A percentile compares a stretch with the other conserved stretches of the same genome.
Conservation (phyloP, 2,329 filamentous ascomycete species). For the Phaeosphaeria sp. region DNA sequence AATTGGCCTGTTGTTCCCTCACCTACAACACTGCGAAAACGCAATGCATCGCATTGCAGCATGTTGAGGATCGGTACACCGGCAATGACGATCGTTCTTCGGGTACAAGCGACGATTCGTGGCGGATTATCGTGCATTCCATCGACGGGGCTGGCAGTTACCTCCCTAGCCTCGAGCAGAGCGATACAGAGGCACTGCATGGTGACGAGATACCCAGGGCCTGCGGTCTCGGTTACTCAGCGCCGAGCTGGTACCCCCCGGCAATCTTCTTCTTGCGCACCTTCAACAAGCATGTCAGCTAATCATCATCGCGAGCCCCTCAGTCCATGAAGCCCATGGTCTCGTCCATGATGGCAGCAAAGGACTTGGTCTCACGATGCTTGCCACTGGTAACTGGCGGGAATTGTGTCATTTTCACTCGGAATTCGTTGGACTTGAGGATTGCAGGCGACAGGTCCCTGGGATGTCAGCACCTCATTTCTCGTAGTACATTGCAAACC, state of each 20-base stretch:
- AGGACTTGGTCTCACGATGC: slow-evolving; percentile 44
- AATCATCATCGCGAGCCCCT: slow-evolving; percentile 2
- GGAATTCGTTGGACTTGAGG: slow-evolving; percentile 53
- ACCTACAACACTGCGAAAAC: not conserved
- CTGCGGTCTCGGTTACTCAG: not conserved
- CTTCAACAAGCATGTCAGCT: not conserved
- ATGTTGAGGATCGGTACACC: not conserved
- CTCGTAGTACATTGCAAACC: slow-evolving; percentile 19
- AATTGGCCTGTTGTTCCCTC: not conserved
- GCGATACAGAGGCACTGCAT: not conserved
- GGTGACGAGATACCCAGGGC: not conserved
- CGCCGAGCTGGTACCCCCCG: not conserved
- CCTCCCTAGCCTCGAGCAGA: not conserved
- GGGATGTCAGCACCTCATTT: not conserved
- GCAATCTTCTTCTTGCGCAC: not conserved
- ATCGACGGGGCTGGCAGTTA: not conserved
- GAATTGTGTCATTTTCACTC: slow-evolving; percentile 39
- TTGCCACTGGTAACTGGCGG: slow-evolving; percentile 44
- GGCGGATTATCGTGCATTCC: not conserved
- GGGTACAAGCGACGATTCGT: not conserved
- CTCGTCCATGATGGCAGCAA: slow-evolving; percentile 46
- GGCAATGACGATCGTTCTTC: not conserved
- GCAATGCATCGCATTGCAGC: not conserved
- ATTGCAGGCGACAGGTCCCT: slow-evolving; percentile 59
- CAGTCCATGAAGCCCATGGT: slow-evolving; percentile 43